Conservation (phyloP, 23 red algal species). For the Gracilaria gracilis region DNA sequence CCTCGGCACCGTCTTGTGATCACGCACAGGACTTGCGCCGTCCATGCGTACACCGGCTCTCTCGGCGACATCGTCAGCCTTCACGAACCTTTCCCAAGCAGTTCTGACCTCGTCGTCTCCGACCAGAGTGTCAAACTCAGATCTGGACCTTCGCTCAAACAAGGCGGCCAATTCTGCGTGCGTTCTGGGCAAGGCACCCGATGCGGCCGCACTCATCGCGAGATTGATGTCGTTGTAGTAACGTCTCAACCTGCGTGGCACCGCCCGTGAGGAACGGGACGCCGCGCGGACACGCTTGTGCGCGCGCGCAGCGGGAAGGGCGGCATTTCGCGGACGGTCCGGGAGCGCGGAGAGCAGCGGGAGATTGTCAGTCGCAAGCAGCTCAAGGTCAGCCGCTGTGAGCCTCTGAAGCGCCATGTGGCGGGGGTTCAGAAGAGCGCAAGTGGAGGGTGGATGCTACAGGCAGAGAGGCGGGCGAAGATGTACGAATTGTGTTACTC, state of each 20-base stretch:
- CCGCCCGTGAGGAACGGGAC: neutral
- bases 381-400: conserved; percentile 34
- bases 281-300: neutral
- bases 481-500: neutral
- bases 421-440: neutral
- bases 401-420: conserved; percentile 32
- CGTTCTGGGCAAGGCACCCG: conserved; percentile 11
- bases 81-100: conserved; percentile 30
- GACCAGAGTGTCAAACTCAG: neutral
- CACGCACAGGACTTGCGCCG: neutral
- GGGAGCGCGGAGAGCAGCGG: conserved; percentile 30
- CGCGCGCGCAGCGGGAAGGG: conserved; percentile 1
- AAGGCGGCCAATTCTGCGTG: conserved; percentile 16
- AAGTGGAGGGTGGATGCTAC: neutral
- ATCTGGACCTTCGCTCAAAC: conserved; percentile 14
- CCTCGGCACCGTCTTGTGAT: neutral
- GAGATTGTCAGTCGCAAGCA: conserved; percentile 21
- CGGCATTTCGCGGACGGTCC: conserved; percentile 23
- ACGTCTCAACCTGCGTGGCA: conserved; percentile 40
- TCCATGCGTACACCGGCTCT: neutral
- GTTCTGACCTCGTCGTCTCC: neutral
- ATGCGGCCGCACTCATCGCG: neutral
- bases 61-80: conserved; percentile 34
- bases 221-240: conserved; percentile 46
- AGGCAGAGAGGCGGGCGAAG: neutral